Conservation (phyloP, 2,329 filamentous ascomycete species). For the Talaromyces piceae region DNA sequence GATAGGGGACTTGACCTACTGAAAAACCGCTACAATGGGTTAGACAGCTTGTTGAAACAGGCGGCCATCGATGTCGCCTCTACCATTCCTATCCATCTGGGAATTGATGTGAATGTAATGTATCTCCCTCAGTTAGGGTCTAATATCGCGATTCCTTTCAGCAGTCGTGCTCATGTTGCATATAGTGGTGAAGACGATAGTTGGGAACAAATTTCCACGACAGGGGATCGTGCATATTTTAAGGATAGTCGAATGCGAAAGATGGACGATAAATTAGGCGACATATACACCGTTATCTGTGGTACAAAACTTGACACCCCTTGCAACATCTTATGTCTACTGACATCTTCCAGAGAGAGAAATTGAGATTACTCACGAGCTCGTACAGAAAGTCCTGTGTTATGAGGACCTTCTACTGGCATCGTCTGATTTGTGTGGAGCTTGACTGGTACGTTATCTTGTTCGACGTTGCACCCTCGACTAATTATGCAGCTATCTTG, state of each 20-base stretch:
- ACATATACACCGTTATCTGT: slow-evolving; percentile 76
- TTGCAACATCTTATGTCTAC: not conserved
- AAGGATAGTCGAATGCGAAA: slow-evolving; percentile 77
- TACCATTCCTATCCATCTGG: slow-evolving; percentile 52
- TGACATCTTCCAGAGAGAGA: slow-evolving; percentile 58
- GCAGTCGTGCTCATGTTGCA: slow-evolving; percentile 52
- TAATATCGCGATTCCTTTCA: slow-evolving; percentile 63
- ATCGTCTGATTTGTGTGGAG: slow-evolving; percentile 77
- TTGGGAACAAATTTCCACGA: slow-evolving; percentile 75
- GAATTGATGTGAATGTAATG: slow-evolving; percentile 63
- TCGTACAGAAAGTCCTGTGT: slow-evolving; percentile 63
- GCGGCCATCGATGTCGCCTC: slow-evolving; percentile 58
- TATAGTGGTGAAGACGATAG: slow-evolving; percentile 58
- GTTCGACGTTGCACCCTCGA: not conserved
- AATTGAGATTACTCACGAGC: slow-evolving; percentile 75
- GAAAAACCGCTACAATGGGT: slow-evolving; percentile 68
- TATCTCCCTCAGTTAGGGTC: slow-evolving; percentile 92
- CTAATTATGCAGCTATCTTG: slow-evolving; percentile 55
- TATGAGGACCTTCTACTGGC: slow-evolving; percentile 58
- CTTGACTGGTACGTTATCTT: slow-evolving; percentile 55
- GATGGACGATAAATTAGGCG: slow-evolving; percentile 73
- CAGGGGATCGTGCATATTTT: slow-evolving; percentile 68
- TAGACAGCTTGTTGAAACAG: slow-evolving; percentile 64
- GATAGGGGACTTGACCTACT: slow-evolving; percentile 68
- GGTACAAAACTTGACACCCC: slow-evolving; percentile 43